These are phyloP conservation scores for Fraxinus cuspidata DNA, from an alignment of 257 asterid genomes.

Conservation along the genomic window DNA sequence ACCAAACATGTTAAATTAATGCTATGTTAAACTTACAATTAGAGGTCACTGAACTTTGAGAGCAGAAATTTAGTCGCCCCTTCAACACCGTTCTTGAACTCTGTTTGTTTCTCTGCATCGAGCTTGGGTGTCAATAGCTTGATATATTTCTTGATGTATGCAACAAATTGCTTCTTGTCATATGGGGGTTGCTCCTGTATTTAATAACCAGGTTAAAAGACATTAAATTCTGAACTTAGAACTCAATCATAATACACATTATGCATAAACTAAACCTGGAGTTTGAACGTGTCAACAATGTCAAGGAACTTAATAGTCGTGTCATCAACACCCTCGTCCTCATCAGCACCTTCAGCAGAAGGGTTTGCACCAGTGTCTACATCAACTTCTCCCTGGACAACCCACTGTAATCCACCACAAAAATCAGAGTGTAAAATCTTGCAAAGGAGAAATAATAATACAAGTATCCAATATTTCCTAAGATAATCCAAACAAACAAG, in stretches of 20 bases:
- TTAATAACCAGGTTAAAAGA: not conserved
- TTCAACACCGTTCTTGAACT: conserved; percentile 71
- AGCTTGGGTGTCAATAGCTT: conserved; percentile 62
- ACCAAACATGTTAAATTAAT: not conserved
- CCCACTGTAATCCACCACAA: conserved; percentile 59
- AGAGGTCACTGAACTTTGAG: conserved; percentile 28
- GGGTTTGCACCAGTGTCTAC: conserved; percentile 73
- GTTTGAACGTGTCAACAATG: conserved; percentile 79
- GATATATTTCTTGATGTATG: conserved; percentile 66
- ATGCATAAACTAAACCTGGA: conserved; percentile 49
- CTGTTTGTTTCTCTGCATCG: conserved; percentile 53
- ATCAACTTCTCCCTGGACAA: conserved; percentile 55
- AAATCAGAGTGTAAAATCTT: not conserved
- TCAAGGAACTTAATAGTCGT: conserved; percentile 46
- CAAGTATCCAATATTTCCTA: not conserved
- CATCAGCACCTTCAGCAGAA: conserved; percentile 23
- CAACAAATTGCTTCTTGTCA: conserved; percentile 73
- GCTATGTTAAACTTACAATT: not conserved
- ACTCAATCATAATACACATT: not conserved
- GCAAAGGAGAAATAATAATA: not conserved
- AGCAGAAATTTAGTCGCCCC: conserved; percentile 72
- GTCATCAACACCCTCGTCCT: conserved; percentile 57
- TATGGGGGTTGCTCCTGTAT: conserved; percentile 86
- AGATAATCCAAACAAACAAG: not conserved
- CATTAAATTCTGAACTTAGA: not conserved